Percentiles rank a stretch among this genome's conserved stretches.
Conservation (phyloP, 768 basidiomycete genomes). For the Termitomyces sp. region DNA sequence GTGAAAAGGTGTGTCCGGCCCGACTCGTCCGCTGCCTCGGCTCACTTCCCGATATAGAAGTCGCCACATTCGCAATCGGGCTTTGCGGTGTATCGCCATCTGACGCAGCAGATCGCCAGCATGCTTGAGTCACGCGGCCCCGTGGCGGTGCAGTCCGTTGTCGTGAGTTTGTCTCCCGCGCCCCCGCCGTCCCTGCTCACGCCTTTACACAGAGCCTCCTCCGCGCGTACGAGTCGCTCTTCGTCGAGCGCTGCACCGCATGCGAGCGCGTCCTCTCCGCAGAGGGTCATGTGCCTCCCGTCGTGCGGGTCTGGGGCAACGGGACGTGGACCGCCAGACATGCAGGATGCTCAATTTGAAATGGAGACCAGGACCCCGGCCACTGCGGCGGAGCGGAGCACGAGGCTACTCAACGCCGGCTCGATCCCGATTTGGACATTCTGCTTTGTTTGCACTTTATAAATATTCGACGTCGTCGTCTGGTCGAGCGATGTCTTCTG, state of each 20-base stretch:
- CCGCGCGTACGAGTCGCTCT: conserved; percentile 52
- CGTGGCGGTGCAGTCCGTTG: conserved; percentile 46
- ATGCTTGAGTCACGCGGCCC: conserved; percentile 51
- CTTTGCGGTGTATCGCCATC: conserved; percentile 54
- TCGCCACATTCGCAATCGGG: conserved; percentile 65
- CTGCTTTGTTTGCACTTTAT: conserved; percentile 13
- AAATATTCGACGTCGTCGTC: conserved; percentile 8
- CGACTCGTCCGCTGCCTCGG: not conserved
- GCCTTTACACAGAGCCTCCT: conserved; percentile 40
- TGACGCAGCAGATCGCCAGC: conserved; percentile 62
- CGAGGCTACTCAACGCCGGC: conserved; percentile 11
- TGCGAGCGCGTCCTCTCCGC: conserved; percentile 64
- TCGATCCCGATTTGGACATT: conserved; percentile 3
- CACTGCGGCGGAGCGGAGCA: conserved; percentile 9
- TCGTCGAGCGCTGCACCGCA: conserved; percentile 50
- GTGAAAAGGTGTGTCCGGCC: conserved; percentile 50
- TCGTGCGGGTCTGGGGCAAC: conserved; percentile 52
- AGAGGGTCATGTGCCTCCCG: conserved; percentile 70
- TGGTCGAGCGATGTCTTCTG: not conserved
- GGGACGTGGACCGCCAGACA: conserved; percentile 49
- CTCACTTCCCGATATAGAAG: conserved; percentile 37
- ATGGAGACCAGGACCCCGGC: conserved; percentile 4
- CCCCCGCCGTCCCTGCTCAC: not conserved
- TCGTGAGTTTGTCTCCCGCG: conserved; percentile 27
- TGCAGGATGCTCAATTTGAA: conserved; percentile 22